A percentile compares a stretch with the other conserved stretches of the same genome.
phyloP scores from a whole-genome alignment of 148 eudicot species.

The Hydrangea macrophylla region DNA sequence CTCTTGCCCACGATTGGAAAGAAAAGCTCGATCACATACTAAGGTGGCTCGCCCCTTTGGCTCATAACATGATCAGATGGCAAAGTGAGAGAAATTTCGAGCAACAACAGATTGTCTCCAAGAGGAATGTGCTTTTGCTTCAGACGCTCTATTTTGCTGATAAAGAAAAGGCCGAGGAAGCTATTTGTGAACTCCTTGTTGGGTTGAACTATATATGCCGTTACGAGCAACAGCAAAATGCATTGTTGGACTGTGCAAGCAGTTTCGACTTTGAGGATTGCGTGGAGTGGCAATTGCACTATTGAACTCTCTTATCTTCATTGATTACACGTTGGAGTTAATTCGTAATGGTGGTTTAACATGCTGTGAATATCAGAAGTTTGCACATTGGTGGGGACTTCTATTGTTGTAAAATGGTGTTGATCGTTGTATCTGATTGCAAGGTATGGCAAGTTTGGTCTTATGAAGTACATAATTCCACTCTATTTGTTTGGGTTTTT shows the following conservation, averaged over 20 bases:
- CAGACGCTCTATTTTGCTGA: conserved; percentile 91
- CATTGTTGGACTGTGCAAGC: conserved; percentile 81
- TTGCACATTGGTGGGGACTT: conserved; percentile 13
- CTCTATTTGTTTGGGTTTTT: background rate
- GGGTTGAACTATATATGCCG: conserved; percentile 88
- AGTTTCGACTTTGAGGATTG: conserved; percentile 87
- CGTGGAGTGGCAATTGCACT: conserved; percentile 84
- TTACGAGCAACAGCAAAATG: conserved; percentile 92
- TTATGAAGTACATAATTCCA: conserved; percentile 34
- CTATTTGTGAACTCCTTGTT: conserved; percentile 71
- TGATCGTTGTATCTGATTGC: conserved; percentile 34
- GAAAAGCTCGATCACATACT: conserved; percentile 60
- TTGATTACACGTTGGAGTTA: conserved; percentile 15
- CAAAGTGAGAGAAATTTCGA: conserved; percentile 90
- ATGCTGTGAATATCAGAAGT: conserved; percentile 31
- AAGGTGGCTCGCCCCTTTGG: conserved; percentile 79
- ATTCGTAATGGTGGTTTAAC: conserved; percentile 10
- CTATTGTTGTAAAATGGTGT: conserved; percentile 29
- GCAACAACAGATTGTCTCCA: conserved; percentile 71
- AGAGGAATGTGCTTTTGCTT: conserved; percentile 72
- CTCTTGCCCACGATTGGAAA: conserved; percentile 87
- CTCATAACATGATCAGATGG: conserved; percentile 95
- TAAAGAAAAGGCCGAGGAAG: conserved; percentile 65
- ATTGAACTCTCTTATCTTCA: conserved; percentile 38
- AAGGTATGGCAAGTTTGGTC: conserved; percentile 30